Percentiles rank a stretch among this genome's conserved stretches.
Evolutionary conservation across 192 early-diverging fungal genomes (phyloP).

Genomic region (Kappamyces sp.): DNA sequence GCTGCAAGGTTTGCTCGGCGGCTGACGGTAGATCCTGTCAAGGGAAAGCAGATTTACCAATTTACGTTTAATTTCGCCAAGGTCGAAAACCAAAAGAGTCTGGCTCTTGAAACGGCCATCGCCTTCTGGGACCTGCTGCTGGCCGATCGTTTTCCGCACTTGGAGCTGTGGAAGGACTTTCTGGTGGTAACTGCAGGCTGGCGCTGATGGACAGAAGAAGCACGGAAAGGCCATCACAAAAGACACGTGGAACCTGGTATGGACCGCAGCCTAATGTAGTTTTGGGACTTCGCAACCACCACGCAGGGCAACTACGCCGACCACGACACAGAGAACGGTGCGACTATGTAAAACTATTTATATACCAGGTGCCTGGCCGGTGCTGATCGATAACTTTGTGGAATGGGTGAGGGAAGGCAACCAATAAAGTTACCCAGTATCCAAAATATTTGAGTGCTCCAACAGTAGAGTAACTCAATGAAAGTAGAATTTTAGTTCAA

Average conservation of each 20-base stretch:
- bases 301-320: conserved; percentile 54
- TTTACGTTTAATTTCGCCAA: conserved; percentile 74
- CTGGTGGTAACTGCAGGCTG: conserved; percentile 37
- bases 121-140: conserved; percentile 71
- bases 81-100: conserved; percentile 65
- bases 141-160: conserved; percentile 47
- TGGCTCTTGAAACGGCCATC: conserved; percentile 73
- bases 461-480: no score
- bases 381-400: conserved; percentile 70
- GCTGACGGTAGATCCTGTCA: conserved; percentile 33
- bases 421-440: neutral
- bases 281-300: conserved; percentile 67
- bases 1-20: conserved; percentile 20
- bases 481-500: no score
- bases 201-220: conserved; percentile 47
- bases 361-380: conserved; percentile 69
- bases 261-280: conserved; percentile 30
- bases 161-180: conserved; percentile 67
- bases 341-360: neutral
- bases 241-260: conserved; percentile 79
- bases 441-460: no score
- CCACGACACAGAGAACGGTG: conserved; percentile 57
- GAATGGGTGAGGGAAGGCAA: conserved; percentile 25
- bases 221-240: conserved; percentile 72
- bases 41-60: conserved; percentile 65